These are phyloP conservation scores for Porodaedalea pini DNA, from an alignment of 1,284 basidiomycete species.

Conservation along the genomic window DNA sequence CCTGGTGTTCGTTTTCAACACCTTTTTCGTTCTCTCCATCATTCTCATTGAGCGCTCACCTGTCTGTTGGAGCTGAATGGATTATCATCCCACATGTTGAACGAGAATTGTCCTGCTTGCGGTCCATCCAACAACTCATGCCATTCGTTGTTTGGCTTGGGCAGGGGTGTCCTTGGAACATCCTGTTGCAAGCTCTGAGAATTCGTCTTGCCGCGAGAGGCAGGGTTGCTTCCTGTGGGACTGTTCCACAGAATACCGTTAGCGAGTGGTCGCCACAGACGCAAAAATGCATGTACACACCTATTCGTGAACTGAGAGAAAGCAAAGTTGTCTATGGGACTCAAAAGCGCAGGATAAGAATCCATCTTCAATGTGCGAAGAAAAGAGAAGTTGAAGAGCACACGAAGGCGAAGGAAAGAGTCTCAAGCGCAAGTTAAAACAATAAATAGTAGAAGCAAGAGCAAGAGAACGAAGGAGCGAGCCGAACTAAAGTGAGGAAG, in stretches of 20 bases:
- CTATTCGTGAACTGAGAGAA: constrained; percentile 15
- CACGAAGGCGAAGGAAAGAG: constrained; percentile 6
- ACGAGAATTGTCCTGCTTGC: constrained; percentile 6
- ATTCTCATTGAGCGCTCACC: background rate
- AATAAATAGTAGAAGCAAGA: constrained; percentile 14
- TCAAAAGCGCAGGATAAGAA: constrained; percentile 15
- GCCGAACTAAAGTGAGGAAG: constrained; percentile 5
- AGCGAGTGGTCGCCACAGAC: background rate
- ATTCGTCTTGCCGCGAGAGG: background rate
- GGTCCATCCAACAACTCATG: constrained; percentile 15
- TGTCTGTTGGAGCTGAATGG: constrained; percentile 1
- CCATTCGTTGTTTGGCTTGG: constrained; percentile 12
- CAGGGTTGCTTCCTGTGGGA: constrained; percentile 1
- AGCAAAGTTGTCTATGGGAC: constrained; percentile 19
- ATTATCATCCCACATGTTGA: constrained; percentile 12
- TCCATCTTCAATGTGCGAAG: constrained; percentile 10
- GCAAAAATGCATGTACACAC: background rate
- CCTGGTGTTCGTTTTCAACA: background rate
- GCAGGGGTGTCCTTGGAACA: constrained; percentile 6
- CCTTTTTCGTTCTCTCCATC: background rate
- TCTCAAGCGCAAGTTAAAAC: constrained; percentile 2
- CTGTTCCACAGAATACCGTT: background rate
- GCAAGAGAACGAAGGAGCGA: background rate
- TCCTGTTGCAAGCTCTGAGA: background rate
- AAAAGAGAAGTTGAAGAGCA: constrained; percentile 7